A percentile compares a stretch with the other conserved stretches of the same genome.
Evolutionary conservation across 805 yeast species (phyloP).

Genomic region (Candida loeiensis): DNA sequence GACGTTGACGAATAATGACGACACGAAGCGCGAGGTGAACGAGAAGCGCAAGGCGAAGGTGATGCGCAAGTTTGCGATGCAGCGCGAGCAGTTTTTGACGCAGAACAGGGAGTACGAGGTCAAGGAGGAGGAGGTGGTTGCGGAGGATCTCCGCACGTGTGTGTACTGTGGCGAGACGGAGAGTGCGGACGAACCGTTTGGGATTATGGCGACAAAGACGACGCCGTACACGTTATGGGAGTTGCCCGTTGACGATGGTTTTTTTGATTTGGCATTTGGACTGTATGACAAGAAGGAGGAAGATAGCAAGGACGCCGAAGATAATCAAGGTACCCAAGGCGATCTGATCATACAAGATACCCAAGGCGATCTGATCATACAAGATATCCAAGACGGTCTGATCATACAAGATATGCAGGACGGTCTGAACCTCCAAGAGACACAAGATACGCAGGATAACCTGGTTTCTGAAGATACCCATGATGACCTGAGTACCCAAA

Average conservation of each 20-base stretch:
- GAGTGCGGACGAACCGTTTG: constrained; percentile 44
- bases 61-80: constrained; percentile 58
- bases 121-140: constrained; percentile 9
- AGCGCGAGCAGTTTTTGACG: constrained; percentile 42
- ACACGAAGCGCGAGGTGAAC: constrained; percentile 33
- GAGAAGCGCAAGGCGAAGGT: constrained; percentile 59
- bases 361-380: too few relatives aligned
- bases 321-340: too few relatives aligned
- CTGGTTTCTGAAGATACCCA: too few relatives aligned
- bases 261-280: constrained; percentile 20
- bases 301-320: too few relatives aligned
- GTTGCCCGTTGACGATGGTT: constrained; percentile 27
- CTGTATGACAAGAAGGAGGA: constrained; percentile 18
- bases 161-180: constrained; percentile 25
- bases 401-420: too few relatives aligned
- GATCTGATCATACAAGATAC: too few relatives aligned
- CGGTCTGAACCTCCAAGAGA: neutral
- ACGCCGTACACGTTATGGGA: constrained; percentile 50
- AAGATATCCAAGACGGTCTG: too few relatives aligned
- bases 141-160: constrained; percentile 14
- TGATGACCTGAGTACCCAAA: too few relatives aligned
- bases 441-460: neutral
- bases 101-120: constrained; percentile 29
- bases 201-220: constrained; percentile 52
- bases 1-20: neutral